Evolutionary conservation across 2,329 filamentous ascomycete species (phyloP).

Genomic region (Paecilomyces formosus): DNA sequence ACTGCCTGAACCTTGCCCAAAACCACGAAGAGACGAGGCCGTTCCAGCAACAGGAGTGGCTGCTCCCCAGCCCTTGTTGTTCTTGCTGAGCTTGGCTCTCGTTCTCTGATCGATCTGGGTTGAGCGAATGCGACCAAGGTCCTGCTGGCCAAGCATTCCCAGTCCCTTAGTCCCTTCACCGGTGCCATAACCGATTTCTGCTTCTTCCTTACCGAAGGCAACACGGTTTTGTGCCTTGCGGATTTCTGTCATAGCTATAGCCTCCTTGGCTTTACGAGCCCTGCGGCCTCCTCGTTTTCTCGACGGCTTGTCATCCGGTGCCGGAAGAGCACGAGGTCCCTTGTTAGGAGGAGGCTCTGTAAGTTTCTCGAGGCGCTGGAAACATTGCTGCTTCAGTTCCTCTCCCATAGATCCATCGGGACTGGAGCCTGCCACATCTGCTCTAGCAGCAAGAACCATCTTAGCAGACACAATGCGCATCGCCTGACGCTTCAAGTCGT

Average conservation of each 20-base stretch:
- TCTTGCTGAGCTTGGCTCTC: constrained; percentile 84
- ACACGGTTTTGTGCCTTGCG: constrained; percentile 94
- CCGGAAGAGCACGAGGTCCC: constrained; percentile 75
- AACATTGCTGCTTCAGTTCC: constrained; percentile 71
- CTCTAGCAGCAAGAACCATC: constrained; percentile 83
- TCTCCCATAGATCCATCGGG: constrained; percentile 78
- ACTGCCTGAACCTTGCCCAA: constrained; percentile 59
- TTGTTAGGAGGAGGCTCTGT: constrained; percentile 88
- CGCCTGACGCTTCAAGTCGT: constrained; percentile 82
- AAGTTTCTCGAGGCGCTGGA: constrained; percentile 83
- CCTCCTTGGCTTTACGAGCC: constrained; percentile 91
- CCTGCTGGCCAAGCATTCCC: constrained; percentile 88
- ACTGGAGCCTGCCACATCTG: constrained; percentile 76
- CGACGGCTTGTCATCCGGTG: constrained; percentile 90
- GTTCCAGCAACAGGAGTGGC: constrained; percentile 52
- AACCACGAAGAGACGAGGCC: constrained; percentile 74
- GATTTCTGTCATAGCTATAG: constrained; percentile 91
- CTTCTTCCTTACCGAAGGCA: constrained; percentile 92
- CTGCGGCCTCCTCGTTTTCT: constrained; percentile 85
- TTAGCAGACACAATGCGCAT: constrained; percentile 94
- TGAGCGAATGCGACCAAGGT: constrained; percentile 81
- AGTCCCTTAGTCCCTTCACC: constrained; percentile 80
- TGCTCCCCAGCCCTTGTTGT: constrained; percentile 89
- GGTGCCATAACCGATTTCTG: constrained; percentile 81
- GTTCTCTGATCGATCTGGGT: constrained; percentile 90